A percentile compares a stretch with the other conserved stretches of the same genome.
These are phyloP conservation scores for Leccinum uliginosum DNA, from an alignment of 768 basidiomycete species.

Conservation along the genomic window DNA sequence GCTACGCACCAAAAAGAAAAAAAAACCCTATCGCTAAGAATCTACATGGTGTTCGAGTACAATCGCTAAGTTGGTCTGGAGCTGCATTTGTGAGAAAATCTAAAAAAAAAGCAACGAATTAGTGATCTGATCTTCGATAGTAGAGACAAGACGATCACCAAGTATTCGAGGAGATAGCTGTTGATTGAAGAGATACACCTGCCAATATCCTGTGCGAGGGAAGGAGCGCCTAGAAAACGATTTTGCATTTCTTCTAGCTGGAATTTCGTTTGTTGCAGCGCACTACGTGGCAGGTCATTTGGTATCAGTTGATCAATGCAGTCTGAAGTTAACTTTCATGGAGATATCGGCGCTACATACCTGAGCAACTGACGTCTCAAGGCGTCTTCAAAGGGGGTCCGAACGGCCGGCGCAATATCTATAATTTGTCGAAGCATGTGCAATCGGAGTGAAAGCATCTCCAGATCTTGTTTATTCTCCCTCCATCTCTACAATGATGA, in stretches of 20 bases:
- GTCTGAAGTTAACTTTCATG: no score
- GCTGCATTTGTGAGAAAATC: background rate
- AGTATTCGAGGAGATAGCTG: background rate
- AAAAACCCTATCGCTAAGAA: no score
- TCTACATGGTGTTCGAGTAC: background rate
- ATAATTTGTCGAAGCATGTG: background rate
- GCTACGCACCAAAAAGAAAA: no score
- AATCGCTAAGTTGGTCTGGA: background rate
- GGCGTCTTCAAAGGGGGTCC: background rate
- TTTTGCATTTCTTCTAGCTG: background rate
- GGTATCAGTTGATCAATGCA: background rate
- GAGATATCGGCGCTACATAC: background rate
- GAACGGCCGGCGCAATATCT: background rate
- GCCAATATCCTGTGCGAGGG: background rate
- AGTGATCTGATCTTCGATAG: background rate
- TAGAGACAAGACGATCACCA: background rate
- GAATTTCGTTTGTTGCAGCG: background rate
- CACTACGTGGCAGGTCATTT: background rate
- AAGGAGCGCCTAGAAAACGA: background rate
- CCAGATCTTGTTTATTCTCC: constrained; percentile 8
- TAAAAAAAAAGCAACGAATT: background rate
- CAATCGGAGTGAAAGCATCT: background rate
- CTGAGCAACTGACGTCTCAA: background rate
- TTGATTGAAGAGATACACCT: background rate
- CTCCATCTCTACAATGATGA: background rate